Percentiles rank a stretch among this genome's conserved stretches.
phyloP scores from a whole-genome alignment of 768 basidiomycete species.

The Clitopilus hobsonii region DNA sequence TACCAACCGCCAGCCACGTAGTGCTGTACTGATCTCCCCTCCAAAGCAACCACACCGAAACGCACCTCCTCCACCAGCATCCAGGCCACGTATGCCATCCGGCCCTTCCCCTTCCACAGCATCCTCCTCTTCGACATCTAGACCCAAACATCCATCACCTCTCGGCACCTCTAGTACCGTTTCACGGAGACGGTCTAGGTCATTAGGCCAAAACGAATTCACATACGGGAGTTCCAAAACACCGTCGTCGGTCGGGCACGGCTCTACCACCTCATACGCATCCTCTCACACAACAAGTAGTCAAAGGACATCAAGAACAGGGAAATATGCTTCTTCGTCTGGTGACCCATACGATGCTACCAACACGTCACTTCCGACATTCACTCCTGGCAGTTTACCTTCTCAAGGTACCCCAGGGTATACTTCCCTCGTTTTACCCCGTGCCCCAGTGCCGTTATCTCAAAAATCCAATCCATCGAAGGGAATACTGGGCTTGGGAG shows the following conservation, averaged over 20 bases:
- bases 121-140: neutral
- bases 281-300: constrained; percentile 2
- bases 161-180: constrained; percentile 2
- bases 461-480: constrained; percentile 13
- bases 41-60: constrained; percentile 8
- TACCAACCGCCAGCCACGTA: constrained; percentile 11
- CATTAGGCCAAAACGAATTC: neutral
- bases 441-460: constrained; percentile 35
- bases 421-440: constrained; percentile 49
- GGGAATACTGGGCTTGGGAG: constrained; percentile 6
- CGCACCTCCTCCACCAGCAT: too few relatives aligned
- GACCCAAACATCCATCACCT: constrained; percentile 2
- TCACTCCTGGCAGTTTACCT: constrained; percentile 31
- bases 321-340: constrained; percentile 18
- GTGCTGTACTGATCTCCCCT: constrained; percentile 17
- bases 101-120: constrained; percentile 4
- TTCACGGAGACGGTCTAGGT: neutral
- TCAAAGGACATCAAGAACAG: neutral
- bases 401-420: constrained; percentile 58
- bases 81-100: neutral
- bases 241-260: neutral
- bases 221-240: neutral
- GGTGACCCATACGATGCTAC: constrained; percentile 15
- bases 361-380: constrained; percentile 15
- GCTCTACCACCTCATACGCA: constrained; percentile 5